Conservation (phyloP, 1,284 basidiomycete genomes). For the Bjerkandera adusta region DNA sequence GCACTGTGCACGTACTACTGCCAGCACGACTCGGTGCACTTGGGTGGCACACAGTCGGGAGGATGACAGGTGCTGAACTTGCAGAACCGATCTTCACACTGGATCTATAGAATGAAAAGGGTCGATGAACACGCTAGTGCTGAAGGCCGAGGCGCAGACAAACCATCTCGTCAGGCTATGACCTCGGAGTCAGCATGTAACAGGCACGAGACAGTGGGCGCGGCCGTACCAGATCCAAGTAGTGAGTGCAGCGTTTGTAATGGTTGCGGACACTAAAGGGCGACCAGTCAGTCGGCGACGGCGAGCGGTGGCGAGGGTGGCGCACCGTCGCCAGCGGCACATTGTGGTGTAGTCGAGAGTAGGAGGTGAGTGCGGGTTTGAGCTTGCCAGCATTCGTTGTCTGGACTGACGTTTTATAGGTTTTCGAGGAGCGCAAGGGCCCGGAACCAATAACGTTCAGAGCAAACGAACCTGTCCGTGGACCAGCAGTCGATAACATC, state of each 20-base stretch:
- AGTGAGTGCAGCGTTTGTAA: constrained; percentile 56
- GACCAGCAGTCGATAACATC: constrained; percentile 28
- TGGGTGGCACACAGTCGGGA: constrained; percentile 49
- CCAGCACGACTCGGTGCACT: constrained; percentile 67
- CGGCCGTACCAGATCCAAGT: constrained; percentile 54
- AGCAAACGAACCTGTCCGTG: constrained; percentile 10
- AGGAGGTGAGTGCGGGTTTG: constrained; percentile 18
- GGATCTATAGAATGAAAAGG: constrained; percentile 39
- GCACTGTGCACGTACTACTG: constrained; percentile 58
- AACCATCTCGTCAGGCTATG: constrained; percentile 58
- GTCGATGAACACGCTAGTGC: constrained; percentile 16
- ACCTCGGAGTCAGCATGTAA: constrained; percentile 13
- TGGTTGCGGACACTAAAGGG: constrained; percentile 50
- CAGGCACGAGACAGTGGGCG: constrained; percentile 14
- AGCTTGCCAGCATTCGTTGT: background rate
- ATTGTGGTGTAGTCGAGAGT: constrained; percentile 33
- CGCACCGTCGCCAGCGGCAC: constrained; percentile 62
- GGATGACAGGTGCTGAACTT: constrained; percentile 70
- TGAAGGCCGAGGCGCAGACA: constrained; percentile 17
- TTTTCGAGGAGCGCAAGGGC: constrained; percentile 4
- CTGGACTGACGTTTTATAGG: constrained; percentile 10
- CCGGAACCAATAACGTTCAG: no score
- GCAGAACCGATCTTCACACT: constrained; percentile 62
- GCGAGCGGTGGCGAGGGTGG: constrained; percentile 16
- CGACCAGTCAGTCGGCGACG: constrained; percentile 9